A percentile compares a stretch with the other conserved stretches of the same genome.
Evolutionary conservation across 2,329 filamentous ascomycete genomes (phyloP).

Genomic region (Colletotrichum brevisporum): DNA sequence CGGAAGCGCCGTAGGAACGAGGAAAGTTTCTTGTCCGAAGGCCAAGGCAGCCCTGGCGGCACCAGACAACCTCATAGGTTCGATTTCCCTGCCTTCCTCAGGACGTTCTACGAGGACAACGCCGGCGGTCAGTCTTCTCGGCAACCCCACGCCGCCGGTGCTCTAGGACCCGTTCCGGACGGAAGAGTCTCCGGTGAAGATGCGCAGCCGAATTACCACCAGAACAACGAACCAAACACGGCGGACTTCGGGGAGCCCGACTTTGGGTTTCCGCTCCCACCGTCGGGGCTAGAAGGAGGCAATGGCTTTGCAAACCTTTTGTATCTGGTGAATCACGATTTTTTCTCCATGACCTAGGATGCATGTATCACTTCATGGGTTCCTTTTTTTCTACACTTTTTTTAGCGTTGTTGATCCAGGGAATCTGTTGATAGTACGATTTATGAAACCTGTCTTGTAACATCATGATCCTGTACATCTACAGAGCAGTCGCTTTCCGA

Average conservation of each 20-base stretch:
- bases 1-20: conserved; percentile 16
- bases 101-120: background rate
- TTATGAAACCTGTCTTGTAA: background rate
- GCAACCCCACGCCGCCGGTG: background rate
- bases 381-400: background rate
- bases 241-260: conserved; percentile 25
- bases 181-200: background rate
- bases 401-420: background rate
- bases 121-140: background rate
- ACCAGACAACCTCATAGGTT: background rate
- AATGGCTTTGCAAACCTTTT: conserved; percentile 44
- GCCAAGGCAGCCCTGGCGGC: background rate
- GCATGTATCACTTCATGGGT: background rate
- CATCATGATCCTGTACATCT: background rate
- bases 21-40: background rate
- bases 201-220: background rate
- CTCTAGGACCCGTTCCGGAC: background rate
- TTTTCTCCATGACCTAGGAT: conserved; percentile 14
- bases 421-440: background rate
- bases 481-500: background rate
- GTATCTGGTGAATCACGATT: conserved; percentile 44
- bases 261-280: conserved; percentile 36
- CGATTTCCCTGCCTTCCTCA: background rate
- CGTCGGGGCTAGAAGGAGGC: conserved; percentile 25
- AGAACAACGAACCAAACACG: background rate